Conservation (phyloP, 208 protist genomes). For the Phytomonas francai region DNA sequence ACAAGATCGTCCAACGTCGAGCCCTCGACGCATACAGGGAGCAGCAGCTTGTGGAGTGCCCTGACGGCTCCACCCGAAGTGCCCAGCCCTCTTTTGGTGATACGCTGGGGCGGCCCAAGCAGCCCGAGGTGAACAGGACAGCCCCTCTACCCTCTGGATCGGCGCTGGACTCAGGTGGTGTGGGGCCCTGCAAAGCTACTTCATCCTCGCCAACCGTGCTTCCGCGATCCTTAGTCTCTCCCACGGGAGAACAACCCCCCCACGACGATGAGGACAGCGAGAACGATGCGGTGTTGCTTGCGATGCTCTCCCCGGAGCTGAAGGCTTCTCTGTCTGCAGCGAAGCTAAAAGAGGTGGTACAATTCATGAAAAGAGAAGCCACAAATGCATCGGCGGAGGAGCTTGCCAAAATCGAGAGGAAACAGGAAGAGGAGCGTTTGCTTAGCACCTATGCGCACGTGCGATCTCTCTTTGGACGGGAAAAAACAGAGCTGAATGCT, state of each 20-base stretch:
- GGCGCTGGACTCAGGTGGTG: neutral
- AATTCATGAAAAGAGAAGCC: constrained; percentile 53
- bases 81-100: neutral
- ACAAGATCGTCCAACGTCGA: constrained; percentile 23
- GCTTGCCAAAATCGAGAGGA: constrained; percentile 32
- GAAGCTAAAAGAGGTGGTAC: constrained; percentile 50
- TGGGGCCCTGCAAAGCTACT: neutral
- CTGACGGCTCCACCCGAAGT: neutral
- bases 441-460: constrained; percentile 67
- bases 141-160: neutral
- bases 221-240: neutral
- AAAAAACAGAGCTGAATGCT: constrained; percentile 25
- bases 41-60: neutral
- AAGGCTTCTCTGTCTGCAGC: constrained; percentile 39
- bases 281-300: constrained; percentile 7
- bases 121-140: neutral
- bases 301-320: constrained; percentile 56
- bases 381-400: constrained; percentile 29
- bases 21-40: constrained; percentile 28
- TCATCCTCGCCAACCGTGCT: neutral
- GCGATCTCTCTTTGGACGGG: constrained; percentile 41
- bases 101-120: neutral
- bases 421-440: constrained; percentile 55
- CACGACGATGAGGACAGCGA: neutral
- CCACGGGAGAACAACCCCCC: neutral